Conservation (phyloP, 1,139 yeast species). For the Debaryomyces fabryi region DNA sequence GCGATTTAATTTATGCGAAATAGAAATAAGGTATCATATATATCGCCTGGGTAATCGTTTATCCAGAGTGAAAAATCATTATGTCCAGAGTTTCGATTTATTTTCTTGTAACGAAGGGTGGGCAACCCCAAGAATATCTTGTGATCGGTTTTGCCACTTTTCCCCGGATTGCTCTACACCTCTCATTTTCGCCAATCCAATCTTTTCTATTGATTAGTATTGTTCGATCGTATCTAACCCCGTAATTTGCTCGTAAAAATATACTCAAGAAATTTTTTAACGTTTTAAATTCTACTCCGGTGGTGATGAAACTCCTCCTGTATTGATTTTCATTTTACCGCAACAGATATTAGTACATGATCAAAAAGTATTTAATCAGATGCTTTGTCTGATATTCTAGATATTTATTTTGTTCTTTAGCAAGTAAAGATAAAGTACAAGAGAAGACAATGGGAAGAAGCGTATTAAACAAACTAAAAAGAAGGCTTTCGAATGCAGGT, state of each 20-base stretch:
- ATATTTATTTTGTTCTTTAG: neutral
- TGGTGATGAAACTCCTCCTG: neutral
- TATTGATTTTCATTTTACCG: neutral
- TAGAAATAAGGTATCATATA: neutral
- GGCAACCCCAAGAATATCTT: neutral
- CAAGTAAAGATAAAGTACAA: neutral
- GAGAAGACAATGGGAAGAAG: neutral
- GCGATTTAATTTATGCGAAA: neutral
- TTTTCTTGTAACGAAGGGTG: neutral
- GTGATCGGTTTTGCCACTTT: neutral
- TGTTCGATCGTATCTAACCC: neutral
- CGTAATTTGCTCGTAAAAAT: neutral
- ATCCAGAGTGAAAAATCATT: neutral
- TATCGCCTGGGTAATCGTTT: neutral
- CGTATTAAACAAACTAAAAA: slow-evolving; percentile 7
- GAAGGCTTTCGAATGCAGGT: slow-evolving; percentile 12
- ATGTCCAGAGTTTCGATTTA: neutral
- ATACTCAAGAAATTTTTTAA: neutral
- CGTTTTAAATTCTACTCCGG: neutral
- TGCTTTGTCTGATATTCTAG: neutral
- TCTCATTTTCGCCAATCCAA: no score
- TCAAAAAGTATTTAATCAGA: neutral
- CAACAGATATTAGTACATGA: neutral
- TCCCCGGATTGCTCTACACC: neutral
- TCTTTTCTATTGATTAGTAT: neutral